A percentile compares a stretch with the other conserved stretches of the same genome.
Evolutionary conservation across 2,329 filamentous ascomycete species (phyloP).

Genomic region (Claviceps digitariae): DNA sequence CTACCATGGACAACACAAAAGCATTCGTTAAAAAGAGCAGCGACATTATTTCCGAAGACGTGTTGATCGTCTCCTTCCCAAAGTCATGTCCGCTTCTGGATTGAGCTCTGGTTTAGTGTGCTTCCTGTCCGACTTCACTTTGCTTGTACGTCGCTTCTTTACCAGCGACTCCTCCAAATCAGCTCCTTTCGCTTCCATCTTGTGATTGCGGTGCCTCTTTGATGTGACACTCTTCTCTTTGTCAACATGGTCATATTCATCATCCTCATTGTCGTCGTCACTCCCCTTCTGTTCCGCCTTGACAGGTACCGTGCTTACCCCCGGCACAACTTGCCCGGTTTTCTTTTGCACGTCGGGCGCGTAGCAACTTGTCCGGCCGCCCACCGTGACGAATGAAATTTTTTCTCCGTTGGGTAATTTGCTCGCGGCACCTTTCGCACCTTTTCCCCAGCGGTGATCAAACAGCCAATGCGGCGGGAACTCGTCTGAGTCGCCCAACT

Average conservation of each 20-base stretch:
- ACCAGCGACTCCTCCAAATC: conserved; percentile 12
- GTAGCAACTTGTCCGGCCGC: conserved; percentile 80
- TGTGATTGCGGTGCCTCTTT: conserved; percentile 15
- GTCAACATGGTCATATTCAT: background rate
- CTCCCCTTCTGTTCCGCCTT: conserved; percentile 13
- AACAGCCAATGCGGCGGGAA: conserved; percentile 87
- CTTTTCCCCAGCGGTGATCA: conserved; percentile 80
- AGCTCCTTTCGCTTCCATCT: conserved; percentile 11
- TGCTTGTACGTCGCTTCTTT: conserved; percentile 15
- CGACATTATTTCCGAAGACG: background rate
- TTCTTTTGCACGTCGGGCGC: conserved; percentile 83
- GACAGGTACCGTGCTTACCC: conserved; percentile 29
- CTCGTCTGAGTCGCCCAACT: conserved; percentile 65
- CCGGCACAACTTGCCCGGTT: conserved; percentile 29
- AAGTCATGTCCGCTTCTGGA: background rate
- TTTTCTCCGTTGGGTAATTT: conserved; percentile 72
- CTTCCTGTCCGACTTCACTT: conserved; percentile 11
- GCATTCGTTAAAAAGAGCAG: background rate
- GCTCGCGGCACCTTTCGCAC: conserved; percentile 56
- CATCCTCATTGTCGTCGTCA: background rate
- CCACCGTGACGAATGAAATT: conserved; percentile 76
- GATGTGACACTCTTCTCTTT: conserved; percentile 10
- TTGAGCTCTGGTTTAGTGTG: conserved; percentile 1
- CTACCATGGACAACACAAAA: background rate
- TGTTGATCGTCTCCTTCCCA: conserved; percentile 10